These are phyloP conservation scores for Arthrobotrys iridis DNA, from an alignment of 2,329 filamentous ascomycete genomes.

Conservation along the genomic window DNA sequence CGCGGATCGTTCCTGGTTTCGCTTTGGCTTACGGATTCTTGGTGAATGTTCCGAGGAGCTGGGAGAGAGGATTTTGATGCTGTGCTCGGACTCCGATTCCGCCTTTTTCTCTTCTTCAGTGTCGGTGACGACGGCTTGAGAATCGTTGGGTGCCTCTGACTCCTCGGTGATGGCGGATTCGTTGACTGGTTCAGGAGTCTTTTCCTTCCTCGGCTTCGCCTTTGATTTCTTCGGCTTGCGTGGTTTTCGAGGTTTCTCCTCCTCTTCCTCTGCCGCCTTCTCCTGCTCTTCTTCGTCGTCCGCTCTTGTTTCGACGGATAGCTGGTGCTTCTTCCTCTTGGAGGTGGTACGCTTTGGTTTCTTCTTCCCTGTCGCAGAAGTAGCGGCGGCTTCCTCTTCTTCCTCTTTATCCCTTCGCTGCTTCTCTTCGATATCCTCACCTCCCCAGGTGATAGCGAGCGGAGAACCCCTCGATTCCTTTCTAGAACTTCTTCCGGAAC, in stretches of 20 bases:
- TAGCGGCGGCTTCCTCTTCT: conserved; percentile 12
- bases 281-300: conserved; percentile 38
- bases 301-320: conserved; percentile 48
- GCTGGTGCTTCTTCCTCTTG: conserved; percentile 45
- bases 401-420: conserved; percentile 30
- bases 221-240: conserved; percentile 41
- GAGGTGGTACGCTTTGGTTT: conserved; percentile 20
- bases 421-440: conserved; percentile 50
- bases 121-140: conserved; percentile 44
- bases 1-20: conserved; percentile 22
- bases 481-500: conserved; percentile 42
- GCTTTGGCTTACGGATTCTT: conserved; percentile 9
- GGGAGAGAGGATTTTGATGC: conserved; percentile 47
- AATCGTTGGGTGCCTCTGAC: conserved; percentile 42
- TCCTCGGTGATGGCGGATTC: conserved; percentile 48
- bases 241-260: conserved; percentile 25
- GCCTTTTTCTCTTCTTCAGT: conserved; percentile 41
- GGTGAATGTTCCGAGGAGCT: conserved; percentile 25
- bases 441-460: conserved; percentile 52
- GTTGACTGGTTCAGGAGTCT: conserved; percentile 36
- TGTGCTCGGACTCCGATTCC: conserved; percentile 35
- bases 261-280: conserved; percentile 8
- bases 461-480: conserved; percentile 48
- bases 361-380: too few species aligned
- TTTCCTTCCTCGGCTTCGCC: conserved; percentile 25